Conservation (phyloP, 2,329 filamentous ascomycete genomes). For the Phialophora expanda region DNA sequence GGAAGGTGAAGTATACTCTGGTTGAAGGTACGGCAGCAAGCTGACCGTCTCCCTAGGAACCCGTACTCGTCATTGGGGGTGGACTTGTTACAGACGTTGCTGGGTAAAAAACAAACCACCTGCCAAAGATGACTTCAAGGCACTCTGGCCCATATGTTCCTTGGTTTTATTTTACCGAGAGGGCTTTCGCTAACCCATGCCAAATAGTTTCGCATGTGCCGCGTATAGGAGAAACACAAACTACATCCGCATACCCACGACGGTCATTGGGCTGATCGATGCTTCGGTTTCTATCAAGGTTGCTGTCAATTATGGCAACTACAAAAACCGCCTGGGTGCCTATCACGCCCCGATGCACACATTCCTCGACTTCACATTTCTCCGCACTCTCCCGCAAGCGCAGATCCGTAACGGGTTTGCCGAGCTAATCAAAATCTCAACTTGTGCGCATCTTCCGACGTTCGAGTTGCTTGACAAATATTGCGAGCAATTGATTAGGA, state of each 20-base stretch:
- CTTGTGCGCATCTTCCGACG: slow-evolving; percentile 68
- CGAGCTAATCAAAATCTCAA: slow-evolving; percentile 77
- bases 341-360: slow-evolving; percentile 75
- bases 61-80: slow-evolving; percentile 69
- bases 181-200: slow-evolving; percentile 40
- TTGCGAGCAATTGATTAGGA: slow-evolving; percentile 70
- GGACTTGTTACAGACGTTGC: slow-evolving; percentile 75
- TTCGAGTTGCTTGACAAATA: slow-evolving; percentile 72
- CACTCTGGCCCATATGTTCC: slow-evolving; percentile 55
- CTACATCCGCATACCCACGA: slow-evolving; percentile 75
- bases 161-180: slow-evolving; percentile 29
- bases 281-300: slow-evolving; percentile 78
- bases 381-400: slow-evolving; percentile 68
- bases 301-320: slow-evolving; percentile 76
- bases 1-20: slow-evolving; percentile 55
- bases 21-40: slow-evolving; percentile 20
- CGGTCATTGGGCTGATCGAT: slow-evolving; percentile 76
- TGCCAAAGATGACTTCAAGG: slow-evolving; percentile 54
- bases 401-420: slow-evolving; percentile 77
- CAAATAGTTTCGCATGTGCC: slow-evolving; percentile 68
- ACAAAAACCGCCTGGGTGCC: slow-evolving; percentile 75
- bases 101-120: slow-evolving; percentile 60
- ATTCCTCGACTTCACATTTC: slow-evolving; percentile 74
- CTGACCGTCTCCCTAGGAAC: slow-evolving; percentile 54
- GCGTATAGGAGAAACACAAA: slow-evolving; percentile 74